Conservation (phyloP, 148 eudicot genomes). For the Spergularia marina region DNA sequence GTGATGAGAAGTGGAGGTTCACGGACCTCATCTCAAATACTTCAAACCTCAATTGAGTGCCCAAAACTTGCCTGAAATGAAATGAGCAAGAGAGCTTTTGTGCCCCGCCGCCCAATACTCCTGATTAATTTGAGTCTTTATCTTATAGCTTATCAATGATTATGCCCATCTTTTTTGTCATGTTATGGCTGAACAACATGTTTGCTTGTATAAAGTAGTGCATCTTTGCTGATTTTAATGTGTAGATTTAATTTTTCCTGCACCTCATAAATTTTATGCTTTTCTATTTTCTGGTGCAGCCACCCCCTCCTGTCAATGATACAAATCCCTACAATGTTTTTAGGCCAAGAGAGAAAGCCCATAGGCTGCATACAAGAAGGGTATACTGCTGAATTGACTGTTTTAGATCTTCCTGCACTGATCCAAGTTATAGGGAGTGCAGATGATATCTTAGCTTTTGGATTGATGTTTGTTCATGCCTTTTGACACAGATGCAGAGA, state of each 20-base stretch:
- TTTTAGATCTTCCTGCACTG: not conserved
- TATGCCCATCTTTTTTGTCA: not conserved
- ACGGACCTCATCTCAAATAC: no score
- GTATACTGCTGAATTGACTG: conserved; percentile 39
- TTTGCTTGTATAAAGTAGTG: not conserved
- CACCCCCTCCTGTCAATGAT: conserved; percentile 97
- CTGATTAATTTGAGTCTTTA: not conserved
- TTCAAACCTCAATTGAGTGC: no score
- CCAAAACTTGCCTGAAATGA: no score
- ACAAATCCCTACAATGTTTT: conserved; percentile 97
- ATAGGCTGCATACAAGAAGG: conserved; percentile 93
- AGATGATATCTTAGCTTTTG: not conserved
- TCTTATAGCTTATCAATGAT: not conserved
- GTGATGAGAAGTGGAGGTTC: no score
- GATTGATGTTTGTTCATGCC: conserved; percentile 4
- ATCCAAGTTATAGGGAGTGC: not conserved
- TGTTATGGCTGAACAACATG: not conserved
- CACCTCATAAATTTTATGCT: not conserved
- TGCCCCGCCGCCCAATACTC: not conserved
- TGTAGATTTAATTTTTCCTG: not conserved
- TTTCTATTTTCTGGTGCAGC: conserved; percentile 47
- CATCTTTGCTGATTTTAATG: not conserved
- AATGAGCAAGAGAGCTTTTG: not conserved
- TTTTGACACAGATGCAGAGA: conserved; percentile 73
- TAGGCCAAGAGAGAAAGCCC: conserved; percentile 97